Evolutionary conservation across 495 filamentous ascomycete species (phyloP).

Genomic region (Astrothelium macrocarpum): DNA sequence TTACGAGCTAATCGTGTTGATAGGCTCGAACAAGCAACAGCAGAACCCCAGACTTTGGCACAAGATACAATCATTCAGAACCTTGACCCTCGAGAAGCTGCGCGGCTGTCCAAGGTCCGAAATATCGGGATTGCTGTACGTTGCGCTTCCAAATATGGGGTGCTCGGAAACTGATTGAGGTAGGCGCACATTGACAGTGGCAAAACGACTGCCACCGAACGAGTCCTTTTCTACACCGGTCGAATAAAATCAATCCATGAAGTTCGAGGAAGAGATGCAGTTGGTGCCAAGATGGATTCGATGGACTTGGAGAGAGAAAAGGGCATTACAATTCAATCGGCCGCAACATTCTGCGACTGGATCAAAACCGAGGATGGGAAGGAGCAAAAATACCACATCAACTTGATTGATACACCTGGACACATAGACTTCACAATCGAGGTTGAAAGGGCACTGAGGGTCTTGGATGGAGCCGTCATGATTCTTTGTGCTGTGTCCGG

Average conservation of each 20-base stretch:
- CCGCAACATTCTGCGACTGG: conserved; percentile 98
- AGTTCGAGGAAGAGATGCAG: conserved; percentile 87
- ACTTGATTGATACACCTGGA: conserved; percentile 96
- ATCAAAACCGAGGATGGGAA: conserved; percentile 58
- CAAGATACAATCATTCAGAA: conserved; percentile 64
- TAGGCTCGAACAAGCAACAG: conserved; percentile 53
- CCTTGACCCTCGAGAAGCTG: conserved; percentile 63
- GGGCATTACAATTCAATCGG: conserved; percentile 97
- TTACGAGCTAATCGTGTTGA: background rate
- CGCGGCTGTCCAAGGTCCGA: conserved; percentile 65
- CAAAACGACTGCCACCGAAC: conserved; percentile 94
- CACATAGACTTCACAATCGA: conserved; percentile 99
- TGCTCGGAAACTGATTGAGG: conserved; percentile 21
- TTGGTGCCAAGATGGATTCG: conserved; percentile 99
- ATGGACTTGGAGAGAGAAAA: conserved; percentile 98
- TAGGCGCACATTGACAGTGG: conserved; percentile 98
- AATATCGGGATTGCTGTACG: conserved; percentile 97
- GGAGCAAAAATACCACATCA: conserved; percentile 91
- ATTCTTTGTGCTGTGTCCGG: conserved; percentile 96
- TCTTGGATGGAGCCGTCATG: conserved; percentile 96
- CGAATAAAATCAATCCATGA: conserved; percentile 96
- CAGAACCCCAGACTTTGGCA: conserved; percentile 47
- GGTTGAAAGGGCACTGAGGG: conserved; percentile 90
- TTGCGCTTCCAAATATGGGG: conserved; percentile 10
- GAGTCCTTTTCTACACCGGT: conserved; percentile 97